Percentiles rank a stretch among this genome's conserved stretches.
These are phyloP conservation scores for Blastomyces emzantsi DNA, from an alignment of 2,329 filamentous ascomycete genomes.

Conservation along the genomic window DNA sequence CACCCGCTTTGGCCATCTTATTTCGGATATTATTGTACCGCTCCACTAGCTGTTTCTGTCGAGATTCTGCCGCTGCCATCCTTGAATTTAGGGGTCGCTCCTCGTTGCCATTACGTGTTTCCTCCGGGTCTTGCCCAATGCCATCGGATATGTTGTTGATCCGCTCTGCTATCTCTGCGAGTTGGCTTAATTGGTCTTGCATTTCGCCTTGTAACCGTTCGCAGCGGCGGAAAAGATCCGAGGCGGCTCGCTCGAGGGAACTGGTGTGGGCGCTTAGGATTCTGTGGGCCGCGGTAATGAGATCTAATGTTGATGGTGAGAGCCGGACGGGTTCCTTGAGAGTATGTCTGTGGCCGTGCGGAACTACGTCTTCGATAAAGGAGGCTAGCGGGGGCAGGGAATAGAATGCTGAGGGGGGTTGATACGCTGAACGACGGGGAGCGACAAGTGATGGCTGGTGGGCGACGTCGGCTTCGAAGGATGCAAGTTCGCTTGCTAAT, in stretches of 20 bases:
- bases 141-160: constrained; percentile 36
- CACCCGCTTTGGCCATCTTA: constrained; percentile 36
- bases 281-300: constrained; percentile 41
- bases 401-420: constrained; percentile 35
- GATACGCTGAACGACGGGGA: constrained; percentile 35
- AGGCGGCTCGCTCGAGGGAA: constrained; percentile 39
- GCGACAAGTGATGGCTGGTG: constrained; percentile 21
- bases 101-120: constrained; percentile 25
- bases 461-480: constrained; percentile 22
- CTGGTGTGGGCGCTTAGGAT: constrained; percentile 40
- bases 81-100: constrained; percentile 29
- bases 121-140: constrained; percentile 23
- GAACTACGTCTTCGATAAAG: constrained; percentile 37
- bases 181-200: constrained; percentile 38
- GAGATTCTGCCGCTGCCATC: constrained; percentile 32
- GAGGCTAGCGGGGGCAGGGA: constrained; percentile 30
- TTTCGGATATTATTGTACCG: constrained; percentile 39
- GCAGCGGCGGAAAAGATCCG: constrained; percentile 45
- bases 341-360: constrained; percentile 34
- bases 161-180: constrained; percentile 38
- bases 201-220: constrained; percentile 41
- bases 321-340: constrained; percentile 40
- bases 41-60: constrained; percentile 33
- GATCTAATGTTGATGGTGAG: constrained; percentile 40
- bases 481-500: constrained; percentile 21